Base-by-base conservation (phyloP, 768 basidiomycete species). In the Boletus vermiculosoides region DNA sequence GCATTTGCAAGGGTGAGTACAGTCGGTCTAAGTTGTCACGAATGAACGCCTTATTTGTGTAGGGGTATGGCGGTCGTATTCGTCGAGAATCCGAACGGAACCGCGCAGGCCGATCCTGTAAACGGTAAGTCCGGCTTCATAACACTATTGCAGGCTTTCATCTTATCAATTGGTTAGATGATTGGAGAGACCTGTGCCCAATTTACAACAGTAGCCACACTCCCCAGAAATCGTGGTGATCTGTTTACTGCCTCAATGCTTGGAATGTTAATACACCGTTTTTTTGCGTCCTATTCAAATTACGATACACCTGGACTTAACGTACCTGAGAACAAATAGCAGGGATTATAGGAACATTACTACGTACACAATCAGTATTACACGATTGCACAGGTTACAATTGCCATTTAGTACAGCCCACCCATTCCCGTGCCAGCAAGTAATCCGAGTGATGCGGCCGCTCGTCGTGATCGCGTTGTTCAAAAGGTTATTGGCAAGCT, bases 1-100 rank as follows among this genome's bases (percentile, higher is more conserved):
- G 56, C 68, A 69, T 54, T 37, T 69, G 18, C 54, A 59, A 2
- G 46, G 47, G 67, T 67, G 34, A 50, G 68, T 48, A 22, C 15
- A 18, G 18, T 16, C 8, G 13, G 25, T 40, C 41, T 55, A 9
- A 31, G 42, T 3, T 22, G 51, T 72, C 71, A 47, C 74, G 74
- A 50, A 71, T 74, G 10, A 76, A 59, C 74, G 73, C 42, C 75
- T 80, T 63, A 66, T 79, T 22, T 11, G 23, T 75, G 75, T 60
- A 72, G 76, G 30, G 76, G 76, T 13, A 70, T 77, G 54, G 76
- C 76, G 3, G 66, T 77, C n/a, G 71, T 77, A 22, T 71, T 76
- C 40, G 74, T 72, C 12, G 75, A 75, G 51, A 61, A 70, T 41
- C 68, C 73, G 11, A 61, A 63, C 4, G 74, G 56, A 49, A 68